Base-by-base conservation (phyloP, 129 eudicot genomes). In the Glebionis coronaria region DNA sequence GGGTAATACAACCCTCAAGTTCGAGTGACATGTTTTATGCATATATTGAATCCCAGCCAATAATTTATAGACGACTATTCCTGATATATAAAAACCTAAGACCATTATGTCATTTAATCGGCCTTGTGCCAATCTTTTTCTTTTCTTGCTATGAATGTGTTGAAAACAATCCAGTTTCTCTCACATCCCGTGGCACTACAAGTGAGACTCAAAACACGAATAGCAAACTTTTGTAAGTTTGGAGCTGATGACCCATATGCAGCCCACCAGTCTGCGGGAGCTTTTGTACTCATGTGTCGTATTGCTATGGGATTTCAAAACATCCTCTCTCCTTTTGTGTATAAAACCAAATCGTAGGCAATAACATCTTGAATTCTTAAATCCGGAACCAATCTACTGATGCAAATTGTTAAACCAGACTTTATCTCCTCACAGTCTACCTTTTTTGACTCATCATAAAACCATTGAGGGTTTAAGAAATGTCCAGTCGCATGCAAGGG, bases 191-290 rank as follows among this genome's bases (percentile, higher is more conserved):
- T 14, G 14, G 50, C 50, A 6, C 50, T 45, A 45, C 50, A 45
- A 12, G 50, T 45, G n/a, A 45, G 50, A 21, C 71, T 68, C 61
- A 76, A 54, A 21, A 61, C 75, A 9, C 50, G n/a, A 1, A 62
- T 67, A 40, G 54, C 71, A 76, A 76, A 23, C 25, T 23, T 23
- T 23, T 23, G 25, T 23, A 23, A 0, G 25, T 23, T 23, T 23
- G 2, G 25, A 52, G 64, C 9, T 0, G 65, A 61, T 1, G 65
- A 4, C 38, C 76, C 75, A 69, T 61, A 76, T 11, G 60, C 40
- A 42, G 2, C 18, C 81, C 76, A 70, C 67, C 54, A 76, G 20
- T 69, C 67, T 0, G 45, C 63, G 67, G 50, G 50, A 45, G 50
- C 50, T 45, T 44, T 45, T 45, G 50, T 45, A 11, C 50, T 45